Percentiles rank a stretch among this genome's conserved stretches.
These are phyloP conservation scores for Alloteropsis semialata DNA, from an alignment of 176 grass and related monocot species.

Conservation along the genomic window DNA sequence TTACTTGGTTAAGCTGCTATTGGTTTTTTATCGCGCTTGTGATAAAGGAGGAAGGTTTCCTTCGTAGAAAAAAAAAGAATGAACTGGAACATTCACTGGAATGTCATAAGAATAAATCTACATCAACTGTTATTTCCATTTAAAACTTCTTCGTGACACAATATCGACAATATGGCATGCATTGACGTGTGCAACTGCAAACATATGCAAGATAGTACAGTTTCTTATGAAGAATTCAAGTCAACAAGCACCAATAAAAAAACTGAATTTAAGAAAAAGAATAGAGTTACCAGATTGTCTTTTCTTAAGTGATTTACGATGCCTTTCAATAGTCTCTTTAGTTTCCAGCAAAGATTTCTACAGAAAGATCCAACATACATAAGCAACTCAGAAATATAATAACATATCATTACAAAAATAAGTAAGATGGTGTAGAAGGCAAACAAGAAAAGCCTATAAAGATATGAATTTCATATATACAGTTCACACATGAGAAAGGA, in stretches of 20 bases:
- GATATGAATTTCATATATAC: background rate
- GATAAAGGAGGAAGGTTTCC: conserved; percentile 20
- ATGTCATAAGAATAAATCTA: conserved; percentile 14
- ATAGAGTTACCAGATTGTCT: conserved; percentile 64
- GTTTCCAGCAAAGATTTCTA: conserved; percentile 97
- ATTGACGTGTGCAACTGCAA: background rate
- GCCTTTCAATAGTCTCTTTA: conserved; percentile 88
- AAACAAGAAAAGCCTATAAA: conserved; percentile 22
- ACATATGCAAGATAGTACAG: conserved; percentile 5
- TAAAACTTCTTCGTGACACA: background rate
- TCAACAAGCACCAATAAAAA: background rate
- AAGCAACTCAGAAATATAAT: conserved; percentile 36
- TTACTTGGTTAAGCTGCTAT: conserved; percentile 1
- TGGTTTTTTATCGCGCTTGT: background rate
- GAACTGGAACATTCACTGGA: background rate
- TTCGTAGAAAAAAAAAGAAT: conserved; percentile 24
- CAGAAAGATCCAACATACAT: conserved; percentile 35
- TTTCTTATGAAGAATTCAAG: conserved; percentile 11
- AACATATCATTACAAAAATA: background rate
- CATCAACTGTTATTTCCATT: background rate
- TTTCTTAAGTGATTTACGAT: conserved; percentile 97
- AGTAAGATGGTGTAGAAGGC: conserved; percentile 21
- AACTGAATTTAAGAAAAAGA: background rate
- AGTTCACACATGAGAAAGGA: background rate
- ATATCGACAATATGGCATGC: background rate